Conservation (phyloP, 1,284 basidiomycete genomes). For the Trametes polyzona region DNA sequence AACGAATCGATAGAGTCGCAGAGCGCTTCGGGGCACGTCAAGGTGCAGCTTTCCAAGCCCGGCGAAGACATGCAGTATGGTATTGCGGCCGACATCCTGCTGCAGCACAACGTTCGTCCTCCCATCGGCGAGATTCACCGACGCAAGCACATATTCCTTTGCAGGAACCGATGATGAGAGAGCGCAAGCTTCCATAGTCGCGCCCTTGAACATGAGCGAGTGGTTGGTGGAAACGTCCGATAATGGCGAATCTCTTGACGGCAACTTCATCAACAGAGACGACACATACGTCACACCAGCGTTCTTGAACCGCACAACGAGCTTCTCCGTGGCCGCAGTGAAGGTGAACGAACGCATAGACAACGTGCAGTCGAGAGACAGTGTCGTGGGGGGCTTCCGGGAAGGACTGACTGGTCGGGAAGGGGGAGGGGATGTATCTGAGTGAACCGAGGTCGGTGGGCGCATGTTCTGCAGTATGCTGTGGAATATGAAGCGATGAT, state of each 20-base stretch:
- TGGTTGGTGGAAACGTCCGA: conserved; percentile 50
- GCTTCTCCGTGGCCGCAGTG: conserved; percentile 57
- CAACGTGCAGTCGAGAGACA: conserved; percentile 30
- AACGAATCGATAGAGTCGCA: conserved; percentile 74
- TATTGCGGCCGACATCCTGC: conserved; percentile 45
- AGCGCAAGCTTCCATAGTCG: conserved; percentile 63
- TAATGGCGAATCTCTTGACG: conserved; percentile 21
- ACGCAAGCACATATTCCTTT: conserved; percentile 62
- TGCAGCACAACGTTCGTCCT: conserved; percentile 49
- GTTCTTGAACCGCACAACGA: conserved; percentile 50
- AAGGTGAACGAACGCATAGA: conserved; percentile 43
- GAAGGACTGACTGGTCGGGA: conserved; percentile 1
- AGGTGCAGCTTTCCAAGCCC: conserved; percentile 51
- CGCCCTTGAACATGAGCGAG: conserved; percentile 49
- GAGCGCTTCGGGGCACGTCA: conserved; percentile 76
- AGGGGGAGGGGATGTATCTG: not conserved
- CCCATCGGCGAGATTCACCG: conserved; percentile 51
- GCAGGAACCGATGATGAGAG: conserved; percentile 41
- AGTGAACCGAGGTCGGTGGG: not conserved
- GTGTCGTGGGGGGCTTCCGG: not conserved
- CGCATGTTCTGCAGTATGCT: not conserved
- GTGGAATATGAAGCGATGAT: conserved; percentile 13
- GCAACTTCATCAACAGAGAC: conserved; percentile 41
- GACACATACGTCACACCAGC: conserved; percentile 46
- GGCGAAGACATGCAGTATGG: conserved; percentile 48